These are phyloP conservation scores for Stereocaulon alpinum DNA, from an alignment of 495 filamentous ascomycete genomes.

Conservation along the genomic window DNA sequence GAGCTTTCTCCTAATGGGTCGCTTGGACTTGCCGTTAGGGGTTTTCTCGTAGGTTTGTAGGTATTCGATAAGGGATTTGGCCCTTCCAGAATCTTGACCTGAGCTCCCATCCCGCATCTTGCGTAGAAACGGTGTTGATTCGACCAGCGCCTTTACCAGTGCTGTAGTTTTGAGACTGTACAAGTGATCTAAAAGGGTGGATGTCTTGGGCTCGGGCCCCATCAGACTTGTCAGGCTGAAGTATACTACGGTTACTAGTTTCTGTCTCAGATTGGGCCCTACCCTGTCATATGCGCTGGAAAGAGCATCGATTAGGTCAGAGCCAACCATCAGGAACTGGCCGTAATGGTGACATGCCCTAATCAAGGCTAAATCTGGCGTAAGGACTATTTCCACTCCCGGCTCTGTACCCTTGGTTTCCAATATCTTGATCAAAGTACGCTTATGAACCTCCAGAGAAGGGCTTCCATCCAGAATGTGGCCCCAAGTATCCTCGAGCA, in stretches of 20 bases:
- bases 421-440: constrained; percentile 38
- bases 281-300: constrained; percentile 49
- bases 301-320: constrained; percentile 74
- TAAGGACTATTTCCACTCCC: constrained; percentile 20
- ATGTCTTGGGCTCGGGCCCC: constrained; percentile 55
- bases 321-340: constrained; percentile 63
- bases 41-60: constrained; percentile 43
- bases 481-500: constrained; percentile 37
- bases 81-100: constrained; percentile 35
- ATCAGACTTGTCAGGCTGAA: constrained; percentile 58
- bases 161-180: constrained; percentile 66
- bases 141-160: constrained; percentile 50
- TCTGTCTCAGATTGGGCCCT: constrained; percentile 45
- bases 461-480: constrained; percentile 31
- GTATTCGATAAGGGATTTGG: constrained; percentile 46
- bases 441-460: constrained; percentile 39
- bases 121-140: constrained; percentile 42
- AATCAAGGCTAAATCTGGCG: constrained; percentile 39
- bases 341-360: constrained; percentile 40
- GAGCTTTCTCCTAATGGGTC: constrained; percentile 28
- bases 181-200: constrained; percentile 66
- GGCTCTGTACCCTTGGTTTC: constrained; percentile 30
- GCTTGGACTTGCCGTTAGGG: constrained; percentile 45
- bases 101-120: constrained; percentile 31
- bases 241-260: constrained; percentile 60